Evolutionary conservation across 345 rosid genomes (phyloP), one percentile per base, ranked within the genome.

Genomic region (Litchi chinensis): DNA sequence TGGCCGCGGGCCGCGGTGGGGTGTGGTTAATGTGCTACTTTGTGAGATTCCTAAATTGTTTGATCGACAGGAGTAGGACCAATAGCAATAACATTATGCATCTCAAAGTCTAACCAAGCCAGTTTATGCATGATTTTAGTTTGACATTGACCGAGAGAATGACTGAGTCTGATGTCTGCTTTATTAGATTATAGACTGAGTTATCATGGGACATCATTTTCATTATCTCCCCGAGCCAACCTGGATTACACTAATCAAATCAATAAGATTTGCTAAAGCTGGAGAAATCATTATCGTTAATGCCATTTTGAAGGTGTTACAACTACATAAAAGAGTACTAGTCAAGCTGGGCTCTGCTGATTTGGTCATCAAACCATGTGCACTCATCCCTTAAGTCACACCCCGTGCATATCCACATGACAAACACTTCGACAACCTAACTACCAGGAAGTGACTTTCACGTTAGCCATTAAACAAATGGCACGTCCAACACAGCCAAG

Each of bases 191-290:
- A 22, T 21, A 8, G 26, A 56, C 5, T 52, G 64, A 54, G 18
- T 73, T 60, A 22, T n/a, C 28, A 26, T 22, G 43, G 13, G 1
- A 21, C 41, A 73, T 73, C 21, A 41, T 44, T 26, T 74, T 3
- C 70, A 63, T 26, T 44, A 24, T 28, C 62, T 48, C 48, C 70
- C 70, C 2, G 46, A n/a, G 62, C 70, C 70, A 64, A 63, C 77
- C 70, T 46, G 77, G 59, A 48, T 63, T 46, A 22, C 70, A 48
- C 70, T 44, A 64, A 64, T 44, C n/a, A 65, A 46, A 75, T 46
- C 48, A 75, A 2, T 40, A 5, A 50, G 62, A 46, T 1, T 26
- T 8, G 5, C 6, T 5, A 22, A 16, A 32, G 75, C 64, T 28
- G 46, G 46, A 71, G 15, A 71, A 22, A 71, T 69, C 62, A 12